These are phyloP conservation scores for Aspergillus brunneoviolaceus DNA, from an alignment of 2,329 filamentous ascomycete species.

Conservation along the genomic window DNA sequence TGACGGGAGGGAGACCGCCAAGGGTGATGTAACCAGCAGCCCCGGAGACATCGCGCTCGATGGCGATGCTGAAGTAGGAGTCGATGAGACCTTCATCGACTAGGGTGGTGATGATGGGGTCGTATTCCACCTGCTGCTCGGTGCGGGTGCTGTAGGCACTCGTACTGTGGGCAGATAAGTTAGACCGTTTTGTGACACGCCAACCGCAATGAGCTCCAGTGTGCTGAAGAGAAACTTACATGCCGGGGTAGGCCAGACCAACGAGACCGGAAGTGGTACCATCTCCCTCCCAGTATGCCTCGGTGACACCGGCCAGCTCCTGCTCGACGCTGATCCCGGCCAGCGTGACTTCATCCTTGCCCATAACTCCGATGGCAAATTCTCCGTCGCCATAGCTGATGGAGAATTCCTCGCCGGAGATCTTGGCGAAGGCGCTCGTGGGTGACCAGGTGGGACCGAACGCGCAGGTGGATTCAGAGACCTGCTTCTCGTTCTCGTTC, in stretches of 20 bases:
- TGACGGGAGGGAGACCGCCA: slow-evolving; percentile 19
- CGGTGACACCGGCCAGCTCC: not conserved
- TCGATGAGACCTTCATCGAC: slow-evolving; percentile 1
- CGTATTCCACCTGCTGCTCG: slow-evolving; percentile 7
- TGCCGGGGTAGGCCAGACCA: slow-evolving; percentile 9
- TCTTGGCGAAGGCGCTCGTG: slow-evolving; percentile 15
- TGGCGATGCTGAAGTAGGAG: slow-evolving; percentile 13
- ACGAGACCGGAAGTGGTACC: slow-evolving; percentile 5
- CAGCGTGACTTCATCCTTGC: slow-evolving; percentile 23
- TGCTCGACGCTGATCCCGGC: slow-evolving; percentile 3
- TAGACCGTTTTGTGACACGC: not conserved
- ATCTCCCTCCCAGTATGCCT: slow-evolving; percentile 3
- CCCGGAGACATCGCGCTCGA: slow-evolving; percentile 41
- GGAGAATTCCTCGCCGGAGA: slow-evolving; percentile 23
- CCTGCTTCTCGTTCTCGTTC: slow-evolving; percentile 16
- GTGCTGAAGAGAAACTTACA: not conserved
- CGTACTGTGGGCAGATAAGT: not conserved
- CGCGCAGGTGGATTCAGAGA: slow-evolving; percentile 12
- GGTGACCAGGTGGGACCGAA: slow-evolving; percentile 21
- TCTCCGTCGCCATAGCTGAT: slow-evolving; percentile 28
- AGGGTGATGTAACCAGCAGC: slow-evolving; percentile 21
- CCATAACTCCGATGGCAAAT: slow-evolving; percentile 23
- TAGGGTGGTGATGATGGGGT: slow-evolving; percentile 11
- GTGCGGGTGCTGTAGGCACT: not conserved
- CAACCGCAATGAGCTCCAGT: not conserved